Percentiles rank a stretch among this genome's conserved stretches.
phyloP scores from a whole-genome alignment of 805 yeast genomes.

The Metschnikowia vanudenii region DNA sequence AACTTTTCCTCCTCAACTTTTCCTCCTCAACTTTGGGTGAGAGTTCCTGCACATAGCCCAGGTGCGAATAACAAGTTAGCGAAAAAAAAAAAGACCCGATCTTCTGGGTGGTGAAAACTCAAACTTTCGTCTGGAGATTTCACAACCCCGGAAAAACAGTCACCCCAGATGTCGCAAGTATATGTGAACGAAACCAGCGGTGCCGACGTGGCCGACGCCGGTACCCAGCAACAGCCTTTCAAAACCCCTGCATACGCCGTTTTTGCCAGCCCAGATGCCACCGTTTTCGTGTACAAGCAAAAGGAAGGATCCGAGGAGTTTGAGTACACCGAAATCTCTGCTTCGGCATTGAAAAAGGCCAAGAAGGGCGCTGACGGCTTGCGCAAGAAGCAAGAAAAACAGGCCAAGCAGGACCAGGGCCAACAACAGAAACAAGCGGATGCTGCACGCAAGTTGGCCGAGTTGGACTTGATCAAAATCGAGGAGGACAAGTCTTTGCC shows the following conservation, averaged over 20 bases:
- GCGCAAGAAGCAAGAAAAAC: slow-evolving; percentile 75
- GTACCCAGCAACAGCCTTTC: slow-evolving; percentile 69
- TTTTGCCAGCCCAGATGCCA: slow-evolving; percentile 50
- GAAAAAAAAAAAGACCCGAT: not conserved
- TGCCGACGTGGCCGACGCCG: slow-evolving; percentile 59
- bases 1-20: too few species aligned
- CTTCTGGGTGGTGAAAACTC: too few species aligned
- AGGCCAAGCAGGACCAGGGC: slow-evolving; percentile 56
- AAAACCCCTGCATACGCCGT: slow-evolving; percentile 83
- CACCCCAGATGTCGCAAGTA: slow-evolving; percentile 35
- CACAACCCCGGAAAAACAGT: not conserved
- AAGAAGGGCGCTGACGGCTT: slow-evolving; percentile 93
- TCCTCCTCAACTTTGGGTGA: too few species aligned
- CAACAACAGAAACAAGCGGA: slow-evolving; percentile 58
- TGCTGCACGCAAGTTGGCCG: slow-evolving; percentile 70
- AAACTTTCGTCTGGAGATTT: too few species aligned
- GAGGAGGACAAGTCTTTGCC: slow-evolving; percentile 75
- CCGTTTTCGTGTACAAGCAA: slow-evolving; percentile 59
- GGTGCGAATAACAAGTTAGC: too few species aligned
- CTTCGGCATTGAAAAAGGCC: slow-evolving; percentile 93
- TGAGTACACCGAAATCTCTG: slow-evolving; percentile 72
- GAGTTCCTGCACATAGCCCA: too few species aligned
- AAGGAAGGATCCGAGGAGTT: slow-evolving; percentile 50
- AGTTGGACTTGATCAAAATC: slow-evolving; percentile 69
- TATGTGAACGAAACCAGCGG: slow-evolving; percentile 79